Percentiles rank a stretch among this genome's conserved stretches.
phyloP scores from a whole-genome alignment of 768 basidiomycete species.

The Russula emetica region DNA sequence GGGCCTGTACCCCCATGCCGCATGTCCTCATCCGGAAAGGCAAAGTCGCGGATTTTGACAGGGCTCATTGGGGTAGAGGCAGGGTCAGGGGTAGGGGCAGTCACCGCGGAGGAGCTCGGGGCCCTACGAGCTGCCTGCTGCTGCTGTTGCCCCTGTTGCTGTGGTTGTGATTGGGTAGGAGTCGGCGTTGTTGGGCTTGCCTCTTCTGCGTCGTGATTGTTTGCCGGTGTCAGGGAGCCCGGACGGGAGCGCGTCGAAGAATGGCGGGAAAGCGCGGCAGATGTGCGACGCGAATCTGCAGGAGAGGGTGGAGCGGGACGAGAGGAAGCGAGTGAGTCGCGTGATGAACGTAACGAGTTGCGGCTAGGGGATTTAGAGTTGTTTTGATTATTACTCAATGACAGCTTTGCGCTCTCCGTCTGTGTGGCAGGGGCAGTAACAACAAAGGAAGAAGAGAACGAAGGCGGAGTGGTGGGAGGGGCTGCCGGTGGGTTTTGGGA shows the following conservation, averaged over 20 bases:
- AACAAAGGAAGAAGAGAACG: not conserved
- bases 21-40: slow-evolving; percentile 40
- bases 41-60: slow-evolving; percentile 51
- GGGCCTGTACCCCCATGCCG: slow-evolving; percentile 44
- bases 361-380: slow-evolving; percentile 34
- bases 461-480: not conserved
- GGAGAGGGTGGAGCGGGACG: slow-evolving; percentile 64
- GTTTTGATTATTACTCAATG: slow-evolving; percentile 20
- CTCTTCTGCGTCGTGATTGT: slow-evolving; percentile 12
- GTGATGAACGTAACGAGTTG: slow-evolving; percentile 35
- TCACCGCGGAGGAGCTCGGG: not conserved
- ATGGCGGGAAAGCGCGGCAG: slow-evolving; percentile 35
- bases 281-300: slow-evolving; percentile 45
- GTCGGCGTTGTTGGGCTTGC: slow-evolving; percentile 20
- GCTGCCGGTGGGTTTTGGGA: slow-evolving; percentile 10
- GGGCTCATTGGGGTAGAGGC: slow-evolving; percentile 23
- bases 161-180: slow-evolving; percentile 1
- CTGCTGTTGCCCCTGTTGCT: not conserved
- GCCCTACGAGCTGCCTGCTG: not conserved
- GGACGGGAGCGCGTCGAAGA: slow-evolving; percentile 40
- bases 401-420: slow-evolving; percentile 10
- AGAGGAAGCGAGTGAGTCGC: slow-evolving; percentile 41
- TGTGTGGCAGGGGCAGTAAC: not conserved
- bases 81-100: slow-evolving; percentile 8
- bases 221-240: slow-evolving; percentile 31